Base-by-base conservation (phyloP, 1,284 basidiomycete species). In the Chondrostereum purpureum region DNA sequence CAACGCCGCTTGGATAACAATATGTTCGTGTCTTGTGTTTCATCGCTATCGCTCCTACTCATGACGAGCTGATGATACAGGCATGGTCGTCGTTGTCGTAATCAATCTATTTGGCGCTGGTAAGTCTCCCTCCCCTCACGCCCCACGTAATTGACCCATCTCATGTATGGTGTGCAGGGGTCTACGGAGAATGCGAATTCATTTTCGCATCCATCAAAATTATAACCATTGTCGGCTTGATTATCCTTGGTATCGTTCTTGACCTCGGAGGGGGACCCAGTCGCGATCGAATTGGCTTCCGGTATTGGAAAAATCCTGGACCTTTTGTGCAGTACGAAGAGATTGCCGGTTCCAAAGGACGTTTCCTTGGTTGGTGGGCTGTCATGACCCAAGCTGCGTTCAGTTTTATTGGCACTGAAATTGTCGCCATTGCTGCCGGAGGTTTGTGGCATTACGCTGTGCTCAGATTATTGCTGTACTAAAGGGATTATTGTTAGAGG, bases 351-450 rank as follows among this genome's bases (percentile, higher is more conserved):
- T 44, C 69, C 2, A 75, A 75, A 51, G 86, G 85, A 2, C 73
- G 70, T 41, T 80, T 89, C 67, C 65, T 88, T 42, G 79, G 80
- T 38, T 83, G 75, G 69, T 74, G 50, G 49, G 73, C 78, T 19
- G 80, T 82, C 24, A 68, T 83, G 66, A 76, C 78, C 1, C 79
- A 85, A 54, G 88, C 89, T 6, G 88, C 88, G 1, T 93, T 93
- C 70, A 86, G 83, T 10, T 92, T 83, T 69, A 79, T 82, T 50
- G 77, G 80, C 41, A 91, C 89, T 6, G 92, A 94, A 62, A 86
- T 93, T 51, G 86, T 93, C 35, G 90, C 88, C 27, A 84, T 92
- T 54, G 87, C 90, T 45, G 88, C 88, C 27, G 85, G 81, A 24
- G 27, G 27, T 31, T 8, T n/a, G 27, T n/a, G 8, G 8, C 27